Percentiles rank a stretch among this genome's conserved stretches.
Evolutionary conservation across 805 yeast genomes (phyloP).

Genomic region (Cyberlindnera japonica): DNA sequence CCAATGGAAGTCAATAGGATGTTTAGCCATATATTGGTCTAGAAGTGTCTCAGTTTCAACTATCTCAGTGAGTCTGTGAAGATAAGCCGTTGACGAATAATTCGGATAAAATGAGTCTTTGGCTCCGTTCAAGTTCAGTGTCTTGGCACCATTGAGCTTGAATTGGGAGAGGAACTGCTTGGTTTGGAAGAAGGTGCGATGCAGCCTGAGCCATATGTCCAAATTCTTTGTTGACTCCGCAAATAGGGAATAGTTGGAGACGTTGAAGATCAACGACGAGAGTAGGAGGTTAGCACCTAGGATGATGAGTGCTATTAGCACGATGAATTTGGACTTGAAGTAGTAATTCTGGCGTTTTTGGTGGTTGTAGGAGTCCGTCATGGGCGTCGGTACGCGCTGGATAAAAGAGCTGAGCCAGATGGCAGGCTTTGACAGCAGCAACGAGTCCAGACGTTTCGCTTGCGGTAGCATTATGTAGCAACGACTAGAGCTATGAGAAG

Average conservation of each 20-base stretch:
- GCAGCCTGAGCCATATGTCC: conserved; percentile 18
- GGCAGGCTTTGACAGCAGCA: conserved; percentile 5
- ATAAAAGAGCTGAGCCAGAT: conserved; percentile 4
- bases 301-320: conserved; percentile 21
- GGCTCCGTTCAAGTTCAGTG: conserved; percentile 7
- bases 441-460: conserved; percentile 6
- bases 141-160: conserved; percentile 9
- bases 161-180: conserved; percentile 21
- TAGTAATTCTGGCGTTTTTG: conserved; percentile 17
- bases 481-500: too few species aligned
- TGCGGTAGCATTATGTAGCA: conserved; percentile 7
- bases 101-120: conserved; percentile 17
- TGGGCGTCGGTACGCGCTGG: conserved; percentile 3
- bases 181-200: conserved; percentile 22
- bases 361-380: conserved; percentile 4
- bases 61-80: conserved; percentile 10
- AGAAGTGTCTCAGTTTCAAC: conserved; percentile 18
- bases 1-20: conserved; percentile 30
- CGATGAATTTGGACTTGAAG: conserved; percentile 24
- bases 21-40: conserved; percentile 9
- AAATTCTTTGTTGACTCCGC: conserved; percentile 19
- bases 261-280: conserved; percentile 19
- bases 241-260: conserved; percentile 21
- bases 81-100: conserved; percentile 19
- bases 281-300: conserved; percentile 20